Evolutionary conservation across 257 asterid genomes (phyloP).

Genomic region (Rauvolfia tetraphylla): DNA sequence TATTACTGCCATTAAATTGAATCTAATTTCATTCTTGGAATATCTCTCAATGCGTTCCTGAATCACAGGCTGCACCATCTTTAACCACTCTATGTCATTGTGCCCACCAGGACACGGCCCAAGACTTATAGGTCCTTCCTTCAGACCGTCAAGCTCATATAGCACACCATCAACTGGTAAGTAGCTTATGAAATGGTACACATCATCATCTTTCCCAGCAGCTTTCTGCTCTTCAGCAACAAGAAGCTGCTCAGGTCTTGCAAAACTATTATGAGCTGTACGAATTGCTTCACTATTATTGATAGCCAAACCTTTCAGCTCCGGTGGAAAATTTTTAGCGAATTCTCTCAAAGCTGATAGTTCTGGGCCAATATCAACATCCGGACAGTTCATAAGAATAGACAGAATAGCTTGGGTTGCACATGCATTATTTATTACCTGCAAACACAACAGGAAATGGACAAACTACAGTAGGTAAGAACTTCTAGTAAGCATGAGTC

Average conservation of each 20-base stretch:
- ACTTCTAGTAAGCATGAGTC: constrained; percentile 3
- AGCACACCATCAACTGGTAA: constrained; percentile 87
- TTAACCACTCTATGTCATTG: constrained; percentile 69
- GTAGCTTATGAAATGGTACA: constrained; percentile 94
- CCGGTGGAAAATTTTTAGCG: constrained; percentile 88
- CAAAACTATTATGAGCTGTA: constrained; percentile 90
- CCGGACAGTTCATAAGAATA: constrained; percentile 78
- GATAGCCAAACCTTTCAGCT: constrained; percentile 88
- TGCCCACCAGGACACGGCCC: constrained; percentile 73
- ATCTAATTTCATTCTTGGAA: constrained; percentile 81
- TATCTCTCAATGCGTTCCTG: constrained; percentile 89
- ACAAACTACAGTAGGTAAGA: constrained; percentile 10
- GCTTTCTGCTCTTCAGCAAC: constrained; percentile 86
- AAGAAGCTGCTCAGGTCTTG: constrained; percentile 95
- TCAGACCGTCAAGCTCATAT: constrained; percentile 95
- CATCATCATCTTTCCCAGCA: constrained; percentile 87
- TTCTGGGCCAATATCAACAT: constrained; percentile 87
- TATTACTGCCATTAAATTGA: constrained; percentile 79
- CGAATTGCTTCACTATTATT: constrained; percentile 96
- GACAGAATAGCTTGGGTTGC: constrained; percentile 99
- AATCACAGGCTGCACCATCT: constrained; percentile 83
- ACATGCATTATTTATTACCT: constrained; percentile 97
- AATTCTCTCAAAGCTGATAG: constrained; percentile 74
- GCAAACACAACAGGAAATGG: constrained; percentile 11
- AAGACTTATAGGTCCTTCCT: constrained; percentile 97